Conservation (phyloP, 768 basidiomycete genomes). For the Auricularia sp. region DNA sequence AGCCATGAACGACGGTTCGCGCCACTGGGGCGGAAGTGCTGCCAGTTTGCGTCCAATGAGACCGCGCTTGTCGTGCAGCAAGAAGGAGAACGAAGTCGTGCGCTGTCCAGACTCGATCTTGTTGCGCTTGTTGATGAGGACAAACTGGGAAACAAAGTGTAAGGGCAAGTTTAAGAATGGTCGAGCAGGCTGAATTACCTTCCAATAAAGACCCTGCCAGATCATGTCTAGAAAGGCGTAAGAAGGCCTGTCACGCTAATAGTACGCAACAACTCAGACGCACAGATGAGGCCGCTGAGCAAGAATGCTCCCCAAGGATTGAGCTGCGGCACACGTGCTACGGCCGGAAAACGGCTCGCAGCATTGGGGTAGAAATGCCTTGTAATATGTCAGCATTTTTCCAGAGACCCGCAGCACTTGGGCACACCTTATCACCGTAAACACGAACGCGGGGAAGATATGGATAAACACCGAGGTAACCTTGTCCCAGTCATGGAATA, state of each 20-base stretch:
- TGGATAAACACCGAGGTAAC: conserved; percentile 94
- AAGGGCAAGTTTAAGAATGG: not conserved
- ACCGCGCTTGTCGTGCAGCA: conserved; percentile 82
- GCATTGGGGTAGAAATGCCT: conserved; percentile 87
- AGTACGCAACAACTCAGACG: conserved; percentile 22
- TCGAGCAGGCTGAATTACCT: conserved; percentile 32
- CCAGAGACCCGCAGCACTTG: conserved; percentile 1
- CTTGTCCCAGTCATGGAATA: conserved; percentile 96
- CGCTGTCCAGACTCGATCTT: conserved; percentile 91
- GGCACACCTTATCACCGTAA: conserved; percentile 78
- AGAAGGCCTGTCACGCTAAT: conserved; percentile 11
- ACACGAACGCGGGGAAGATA: conserved; percentile 83
- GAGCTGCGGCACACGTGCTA: conserved; percentile 58
- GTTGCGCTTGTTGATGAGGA: conserved; percentile 75
- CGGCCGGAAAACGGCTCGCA: conserved; percentile 75
- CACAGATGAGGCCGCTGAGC: conserved; percentile 77
- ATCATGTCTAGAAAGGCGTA: conserved; percentile 53
- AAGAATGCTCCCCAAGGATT: conserved; percentile 63
- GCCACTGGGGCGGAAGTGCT: conserved; percentile 46
- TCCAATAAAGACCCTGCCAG: conserved; percentile 94
- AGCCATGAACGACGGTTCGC: conserved; percentile 67
- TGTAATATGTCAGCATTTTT: not conserved
- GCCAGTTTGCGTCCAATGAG: conserved; percentile 66
- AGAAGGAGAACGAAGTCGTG: conserved; percentile 80
- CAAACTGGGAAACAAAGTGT: conserved; percentile 40